Conservation (phyloP, 352 stramenopile species). For the Globisporangium lucens region DNA sequence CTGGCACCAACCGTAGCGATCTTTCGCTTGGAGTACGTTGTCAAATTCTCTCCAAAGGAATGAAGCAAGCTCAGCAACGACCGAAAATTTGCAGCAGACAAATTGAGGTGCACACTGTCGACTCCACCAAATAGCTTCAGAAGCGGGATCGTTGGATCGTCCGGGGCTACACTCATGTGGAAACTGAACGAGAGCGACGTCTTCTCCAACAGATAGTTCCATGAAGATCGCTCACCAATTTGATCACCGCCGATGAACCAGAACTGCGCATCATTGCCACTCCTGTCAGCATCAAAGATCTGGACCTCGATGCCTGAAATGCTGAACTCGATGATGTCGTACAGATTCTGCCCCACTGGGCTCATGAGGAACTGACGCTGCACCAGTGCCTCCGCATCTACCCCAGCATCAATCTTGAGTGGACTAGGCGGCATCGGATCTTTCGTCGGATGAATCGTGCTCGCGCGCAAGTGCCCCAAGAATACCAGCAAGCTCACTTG, state of each 20-base stretch:
- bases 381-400: slow-evolving; percentile 1
- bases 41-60: slow-evolving; percentile 74
- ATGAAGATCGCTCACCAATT: slow-evolving; percentile 20
- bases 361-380: slow-evolving; percentile 16
- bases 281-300: slow-evolving; percentile 31
- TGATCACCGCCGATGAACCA: slow-evolving; percentile 16
- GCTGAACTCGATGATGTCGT: slow-evolving; percentile 74
- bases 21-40: slow-evolving; percentile 36
- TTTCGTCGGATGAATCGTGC: slow-evolving; percentile 41
- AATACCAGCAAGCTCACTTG: slow-evolving; percentile 68
- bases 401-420: not conserved
- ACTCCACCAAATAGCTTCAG: slow-evolving; percentile 74
- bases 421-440: slow-evolving; percentile 15
- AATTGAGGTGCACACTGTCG: slow-evolving; percentile 64
- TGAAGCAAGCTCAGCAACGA: slow-evolving; percentile 54
- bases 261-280: slow-evolving; percentile 12
- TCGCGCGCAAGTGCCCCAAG: slow-evolving; percentile 67
- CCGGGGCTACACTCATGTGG: slow-evolving; percentile 70
- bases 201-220: slow-evolving; percentile 71
- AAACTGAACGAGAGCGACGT: slow-evolving; percentile 71
- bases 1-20: slow-evolving; percentile 12
- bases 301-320: slow-evolving; percentile 80
- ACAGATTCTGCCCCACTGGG: slow-evolving; percentile 45
- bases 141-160: slow-evolving; percentile 75
- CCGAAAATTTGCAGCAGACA: slow-evolving; percentile 62